Evolutionary conservation across 768 basidiomycete genomes (phyloP).

Genomic region (button mushroom (Agaricus bisporus)): DNA sequence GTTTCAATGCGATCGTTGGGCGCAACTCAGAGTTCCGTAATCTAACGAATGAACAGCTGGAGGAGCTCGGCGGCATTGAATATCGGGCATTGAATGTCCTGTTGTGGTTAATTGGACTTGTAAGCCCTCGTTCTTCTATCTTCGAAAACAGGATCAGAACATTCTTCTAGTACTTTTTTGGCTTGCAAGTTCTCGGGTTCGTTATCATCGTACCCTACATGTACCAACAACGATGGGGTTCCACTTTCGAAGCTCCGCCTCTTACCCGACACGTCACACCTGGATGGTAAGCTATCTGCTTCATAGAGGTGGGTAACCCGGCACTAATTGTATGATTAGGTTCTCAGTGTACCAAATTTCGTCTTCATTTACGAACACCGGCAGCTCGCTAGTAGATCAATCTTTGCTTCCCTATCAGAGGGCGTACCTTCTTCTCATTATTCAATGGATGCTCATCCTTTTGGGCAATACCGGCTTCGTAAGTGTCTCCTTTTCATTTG

Average conservation of each 20-base stretch:
- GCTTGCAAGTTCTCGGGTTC: conserved; percentile 62
- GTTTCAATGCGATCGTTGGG: conserved; percentile 81
- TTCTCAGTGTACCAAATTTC: conserved; percentile 81
- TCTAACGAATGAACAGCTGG: conserved; percentile 75
- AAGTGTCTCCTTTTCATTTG: conserved; percentile 29
- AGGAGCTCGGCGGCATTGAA: conserved; percentile 92
- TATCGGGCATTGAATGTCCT: conserved; percentile 79
- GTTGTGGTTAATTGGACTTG: conserved; percentile 72
- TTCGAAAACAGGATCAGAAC: background rate
- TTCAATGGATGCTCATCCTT: conserved; percentile 69
- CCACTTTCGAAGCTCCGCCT: conserved; percentile 53
- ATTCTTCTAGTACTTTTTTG: conserved; percentile 68
- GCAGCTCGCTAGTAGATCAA: conserved; percentile 79
- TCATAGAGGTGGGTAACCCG: background rate
- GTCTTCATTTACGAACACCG: conserved; percentile 86
- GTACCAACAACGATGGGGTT: conserved; percentile 48
- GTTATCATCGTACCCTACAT: conserved; percentile 81
- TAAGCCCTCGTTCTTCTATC: conserved; percentile 32
- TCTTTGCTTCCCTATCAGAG: conserved; percentile 90
- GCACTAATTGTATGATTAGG: conserved; percentile 33
- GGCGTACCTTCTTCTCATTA: conserved; percentile 76
- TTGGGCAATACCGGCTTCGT: conserved; percentile 95
- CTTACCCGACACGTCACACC: conserved; percentile 50
- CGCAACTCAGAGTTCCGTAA: conserved; percentile 68
- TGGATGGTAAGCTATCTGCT: conserved; percentile 47